Evolutionary conservation across 73 alveolate species (phyloP).

Genomic region (Effrenium voratum): DNA sequence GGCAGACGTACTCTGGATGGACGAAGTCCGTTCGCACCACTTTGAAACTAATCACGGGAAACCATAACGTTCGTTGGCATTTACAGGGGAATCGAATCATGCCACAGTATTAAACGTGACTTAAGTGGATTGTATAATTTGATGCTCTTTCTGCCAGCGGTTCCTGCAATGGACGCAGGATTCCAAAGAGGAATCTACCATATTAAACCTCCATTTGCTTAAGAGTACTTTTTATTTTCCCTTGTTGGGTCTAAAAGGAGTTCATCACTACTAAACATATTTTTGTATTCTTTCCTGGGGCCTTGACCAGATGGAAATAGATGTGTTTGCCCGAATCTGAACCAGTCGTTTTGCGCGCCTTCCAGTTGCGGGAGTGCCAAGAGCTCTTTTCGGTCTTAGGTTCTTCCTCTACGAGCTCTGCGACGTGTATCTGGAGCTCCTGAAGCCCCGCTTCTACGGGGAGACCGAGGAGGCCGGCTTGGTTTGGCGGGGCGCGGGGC

Average conservation of each 20-base stretch:
- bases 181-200: too few relatives aligned
- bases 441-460: slow-evolving; percentile 85
- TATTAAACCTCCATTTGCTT: too few relatives aligned
- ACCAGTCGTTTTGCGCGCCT: background rate
- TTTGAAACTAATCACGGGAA: too few relatives aligned
- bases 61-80: too few relatives aligned
- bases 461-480: slow-evolving; percentile 14
- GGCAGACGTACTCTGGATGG: too few relatives aligned
- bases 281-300: background rate
- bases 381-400: background rate
- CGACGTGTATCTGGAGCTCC: slow-evolving; percentile 85
- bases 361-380: background rate
- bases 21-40: too few relatives aligned
- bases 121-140: too few relatives aligned
- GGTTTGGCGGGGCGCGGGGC: background rate
- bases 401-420: slow-evolving; percentile 40
- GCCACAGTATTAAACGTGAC: too few relatives aligned
- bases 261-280: background rate
- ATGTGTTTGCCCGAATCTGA: background rate
- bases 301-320: background rate
- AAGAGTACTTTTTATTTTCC: background rate
- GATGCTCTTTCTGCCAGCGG: too few relatives aligned
- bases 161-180: too few relatives aligned
- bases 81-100: too few relatives aligned
- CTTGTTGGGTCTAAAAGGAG: background rate